A percentile compares a stretch with the other conserved stretches of the same genome.
These are phyloP conservation scores for Annulohypoxylon nitens DNA, from an alignment of 495 filamentous ascomycete species.

Conservation along the genomic window DNA sequence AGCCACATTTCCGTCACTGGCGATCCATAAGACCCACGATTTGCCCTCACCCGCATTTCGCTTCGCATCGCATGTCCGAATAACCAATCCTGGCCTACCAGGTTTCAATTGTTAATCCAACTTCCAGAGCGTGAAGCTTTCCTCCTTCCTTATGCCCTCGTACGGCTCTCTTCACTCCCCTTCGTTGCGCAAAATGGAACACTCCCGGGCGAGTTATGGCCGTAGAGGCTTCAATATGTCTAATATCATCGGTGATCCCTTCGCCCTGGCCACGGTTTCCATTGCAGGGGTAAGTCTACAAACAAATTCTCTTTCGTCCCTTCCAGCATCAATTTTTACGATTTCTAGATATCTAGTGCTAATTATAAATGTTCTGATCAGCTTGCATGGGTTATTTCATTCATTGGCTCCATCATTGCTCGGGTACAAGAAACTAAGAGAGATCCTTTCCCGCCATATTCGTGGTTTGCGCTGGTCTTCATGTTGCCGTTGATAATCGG, in stretches of 20 bases:
- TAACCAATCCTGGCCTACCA: conserved; percentile 30
- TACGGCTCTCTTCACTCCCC: conserved; percentile 80
- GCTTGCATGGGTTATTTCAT: conserved; percentile 95
- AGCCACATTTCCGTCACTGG: conserved; percentile 37
- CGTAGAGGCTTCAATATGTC: conserved; percentile 77
- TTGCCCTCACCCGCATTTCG: conserved; percentile 29
- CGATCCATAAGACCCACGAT: conserved; percentile 35
- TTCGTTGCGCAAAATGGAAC: conserved; percentile 86
- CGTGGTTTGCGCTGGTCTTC: conserved; percentile 91
- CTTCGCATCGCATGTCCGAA: conserved; percentile 33
- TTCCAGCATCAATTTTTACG: not conserved
- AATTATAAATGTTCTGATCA: conserved; percentile 56
- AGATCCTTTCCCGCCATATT: conserved; percentile 78
- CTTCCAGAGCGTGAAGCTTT: conserved; percentile 28
- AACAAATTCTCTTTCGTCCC: not conserved
- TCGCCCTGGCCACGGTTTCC: conserved; percentile 92
- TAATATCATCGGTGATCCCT: conserved; percentile 95
- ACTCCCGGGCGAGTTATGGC: conserved; percentile 67
- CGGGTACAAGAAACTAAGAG: conserved; percentile 55
- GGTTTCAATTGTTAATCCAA: conserved; percentile 39
- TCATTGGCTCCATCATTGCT: conserved; percentile 85
- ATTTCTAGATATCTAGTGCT: conserved; percentile 16
- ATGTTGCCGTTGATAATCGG: conserved; percentile 86
- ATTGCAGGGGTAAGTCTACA: conserved; percentile 82
- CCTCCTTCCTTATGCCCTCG: conserved; percentile 71